phyloP scores from a whole-genome alignment of 441 rosid species.

The Manihot esculenta region DNA sequence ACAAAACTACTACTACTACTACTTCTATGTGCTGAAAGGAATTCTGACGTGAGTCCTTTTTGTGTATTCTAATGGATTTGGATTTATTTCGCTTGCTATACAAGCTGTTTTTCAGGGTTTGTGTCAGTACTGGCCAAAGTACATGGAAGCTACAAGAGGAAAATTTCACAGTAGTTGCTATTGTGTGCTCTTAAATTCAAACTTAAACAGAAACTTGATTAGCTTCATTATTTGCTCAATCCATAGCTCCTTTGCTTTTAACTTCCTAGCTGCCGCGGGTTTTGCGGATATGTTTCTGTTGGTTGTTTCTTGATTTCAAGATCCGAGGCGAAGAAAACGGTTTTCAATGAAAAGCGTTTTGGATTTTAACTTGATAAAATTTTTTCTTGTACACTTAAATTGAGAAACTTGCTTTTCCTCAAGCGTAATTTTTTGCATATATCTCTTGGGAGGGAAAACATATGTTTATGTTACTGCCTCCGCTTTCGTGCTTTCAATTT shows the following conservation, averaged over 20 bases:
- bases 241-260: not conserved
- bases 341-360: not conserved
- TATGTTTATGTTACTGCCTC: not conserved
- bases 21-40: not conserved
- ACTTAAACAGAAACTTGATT: not conserved
- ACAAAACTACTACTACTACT: not conserved
- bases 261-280: not conserved
- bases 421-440: not conserved
- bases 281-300: not conserved
- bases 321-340: not conserved
- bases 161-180: not conserved
- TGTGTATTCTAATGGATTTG: conserved; percentile 10
- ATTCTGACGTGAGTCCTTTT: not conserved
- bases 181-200: not conserved
- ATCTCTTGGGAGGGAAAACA: no score
- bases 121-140: conserved; percentile 7
- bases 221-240: not conserved
- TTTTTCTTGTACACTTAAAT: not conserved
- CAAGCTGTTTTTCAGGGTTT: conserved; percentile 14
- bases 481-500: not conserved
- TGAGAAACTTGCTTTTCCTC: not conserved
- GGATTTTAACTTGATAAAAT: not conserved
- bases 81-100: not conserved
- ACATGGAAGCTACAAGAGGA: conserved; percentile 2
- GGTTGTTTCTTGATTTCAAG: conserved; percentile 1